Evolutionary conservation across 345 rosid genomes (phyloP).

Genomic region (Euphorbia peplus): DNA sequence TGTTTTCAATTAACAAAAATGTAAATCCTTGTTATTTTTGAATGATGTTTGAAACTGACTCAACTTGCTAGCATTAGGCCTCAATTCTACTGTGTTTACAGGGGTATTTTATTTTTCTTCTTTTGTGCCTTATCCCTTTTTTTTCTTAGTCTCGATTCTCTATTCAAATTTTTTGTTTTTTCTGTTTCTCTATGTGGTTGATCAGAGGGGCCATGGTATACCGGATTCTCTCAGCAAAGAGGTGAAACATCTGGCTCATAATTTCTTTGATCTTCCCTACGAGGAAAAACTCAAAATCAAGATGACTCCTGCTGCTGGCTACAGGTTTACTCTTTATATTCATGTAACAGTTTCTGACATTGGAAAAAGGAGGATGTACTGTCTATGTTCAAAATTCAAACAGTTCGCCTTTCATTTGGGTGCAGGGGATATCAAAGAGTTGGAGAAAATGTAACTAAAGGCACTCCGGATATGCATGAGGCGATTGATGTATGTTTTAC

Average conservation of each 20-base stretch:
- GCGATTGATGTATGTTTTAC: constrained; percentile 69
- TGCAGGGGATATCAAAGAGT: constrained; percentile 86
- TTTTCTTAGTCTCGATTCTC: neutral
- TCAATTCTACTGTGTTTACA: too few relatives aligned
- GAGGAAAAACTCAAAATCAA: constrained; percentile 70
- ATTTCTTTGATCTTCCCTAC: constrained; percentile 56
- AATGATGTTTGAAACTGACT: too few relatives aligned
- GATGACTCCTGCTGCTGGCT: constrained; percentile 66
- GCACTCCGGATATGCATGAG: constrained; percentile 70
- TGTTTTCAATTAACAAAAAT: too few relatives aligned
- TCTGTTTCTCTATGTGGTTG: constrained; percentile 17
- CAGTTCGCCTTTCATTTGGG: constrained; percentile 8
- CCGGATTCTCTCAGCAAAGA: constrained; percentile 52
- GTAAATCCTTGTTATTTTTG: too few relatives aligned
- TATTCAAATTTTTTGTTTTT: neutral
- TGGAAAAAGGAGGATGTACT: neutral
- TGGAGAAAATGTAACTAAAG: constrained; percentile 83
- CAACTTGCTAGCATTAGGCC: too few relatives aligned
- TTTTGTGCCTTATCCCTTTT: too few relatives aligned
- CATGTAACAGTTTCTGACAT: neutral
- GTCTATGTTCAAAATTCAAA: too few relatives aligned
- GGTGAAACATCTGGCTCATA: constrained; percentile 42
- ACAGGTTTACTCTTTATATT: constrained; percentile 47
- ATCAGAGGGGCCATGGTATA: constrained; percentile 78
- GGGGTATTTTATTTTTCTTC: too few relatives aligned